Conservation (phyloP, 345 rosid species). For the Aquilaria sinensis region DNA sequence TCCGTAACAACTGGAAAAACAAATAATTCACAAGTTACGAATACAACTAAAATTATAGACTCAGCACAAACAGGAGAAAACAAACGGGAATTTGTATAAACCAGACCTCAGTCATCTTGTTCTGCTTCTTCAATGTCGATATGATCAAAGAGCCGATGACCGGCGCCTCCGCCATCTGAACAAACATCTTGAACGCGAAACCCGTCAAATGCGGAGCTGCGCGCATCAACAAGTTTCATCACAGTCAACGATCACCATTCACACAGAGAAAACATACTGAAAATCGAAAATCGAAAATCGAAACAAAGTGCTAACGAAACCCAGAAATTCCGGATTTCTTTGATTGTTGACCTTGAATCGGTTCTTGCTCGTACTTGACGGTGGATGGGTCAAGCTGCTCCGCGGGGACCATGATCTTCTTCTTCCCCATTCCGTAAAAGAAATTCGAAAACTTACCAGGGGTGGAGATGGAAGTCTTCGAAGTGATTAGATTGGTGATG, state of each 20-base stretch:
- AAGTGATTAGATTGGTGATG: no score
- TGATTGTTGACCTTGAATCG: constrained; percentile 36
- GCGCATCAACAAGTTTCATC: constrained; percentile 2
- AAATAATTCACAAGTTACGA: background rate
- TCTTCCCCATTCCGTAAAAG: constrained; percentile 45
- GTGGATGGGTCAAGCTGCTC: constrained; percentile 44
- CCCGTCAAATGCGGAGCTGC: constrained; percentile 86
- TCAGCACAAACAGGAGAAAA: background rate
- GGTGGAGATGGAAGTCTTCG: no score
- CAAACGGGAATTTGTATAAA: background rate
- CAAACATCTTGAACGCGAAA: constrained; percentile 47
- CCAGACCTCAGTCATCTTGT: constrained; percentile 53
- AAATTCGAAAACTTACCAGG: no score
- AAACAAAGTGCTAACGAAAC: background rate
- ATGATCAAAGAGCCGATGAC: constrained; percentile 51
- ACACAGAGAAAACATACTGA: background rate
- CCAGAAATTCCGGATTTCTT: background rate
- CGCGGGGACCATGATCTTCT: constrained; percentile 45
- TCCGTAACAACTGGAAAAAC: constrained; percentile 45
- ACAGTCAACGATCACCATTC: constrained; percentile 4
- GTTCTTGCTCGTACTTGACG: constrained; percentile 44
- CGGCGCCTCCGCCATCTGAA: constrained; percentile 52
- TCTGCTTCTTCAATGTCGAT: constrained; percentile 47
- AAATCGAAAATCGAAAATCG: background rate
- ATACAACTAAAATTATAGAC: background rate